phyloP scores from a whole-genome alignment of 1,139 yeast species.

The Lodderomyces theae region DNA sequence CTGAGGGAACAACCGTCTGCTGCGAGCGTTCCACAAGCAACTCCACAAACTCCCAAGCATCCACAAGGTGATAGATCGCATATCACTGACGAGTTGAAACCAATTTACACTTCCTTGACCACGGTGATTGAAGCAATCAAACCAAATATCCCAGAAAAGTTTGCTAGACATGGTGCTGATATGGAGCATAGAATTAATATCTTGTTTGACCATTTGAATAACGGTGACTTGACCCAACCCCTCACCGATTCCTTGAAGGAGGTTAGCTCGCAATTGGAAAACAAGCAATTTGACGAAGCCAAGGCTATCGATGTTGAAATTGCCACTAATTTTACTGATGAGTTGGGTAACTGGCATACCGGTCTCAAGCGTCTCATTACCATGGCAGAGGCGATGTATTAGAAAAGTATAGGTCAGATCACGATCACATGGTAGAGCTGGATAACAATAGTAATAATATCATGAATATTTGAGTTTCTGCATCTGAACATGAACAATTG shows the following conservation, averaged over 20 bases:
- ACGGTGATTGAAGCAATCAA: slow-evolving; percentile 58
- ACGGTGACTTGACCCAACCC: slow-evolving; percentile 60
- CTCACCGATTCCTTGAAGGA: slow-evolving; percentile 54
- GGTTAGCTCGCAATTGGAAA: slow-evolving; percentile 50
- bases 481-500: no score
- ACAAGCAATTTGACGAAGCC: slow-evolving; percentile 61
- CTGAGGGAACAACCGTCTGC: slow-evolving; percentile 19
- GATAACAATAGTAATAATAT: no score
- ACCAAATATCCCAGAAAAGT: slow-evolving; percentile 76
- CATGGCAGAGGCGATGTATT: slow-evolving; percentile 56
- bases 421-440: not conserved
- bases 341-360: slow-evolving; percentile 89
- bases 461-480: no score
- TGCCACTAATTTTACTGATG: slow-evolving; percentile 64
- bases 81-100: slow-evolving; percentile 55
- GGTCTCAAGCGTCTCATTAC: slow-evolving; percentile 88
- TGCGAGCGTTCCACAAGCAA: slow-evolving; percentile 11
- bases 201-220: slow-evolving; percentile 77
- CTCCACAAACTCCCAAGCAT: slow-evolving; percentile 32
- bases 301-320: slow-evolving; percentile 55
- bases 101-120: slow-evolving; percentile 58
- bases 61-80: slow-evolving; percentile 74
- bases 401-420: slow-evolving; percentile 4
- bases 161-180: slow-evolving; percentile 70
- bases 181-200: slow-evolving; percentile 78